Base-by-base conservation (phyloP, 2,329 filamentous ascomycete species). In the Iodosphaeria phyllophila region DNA sequence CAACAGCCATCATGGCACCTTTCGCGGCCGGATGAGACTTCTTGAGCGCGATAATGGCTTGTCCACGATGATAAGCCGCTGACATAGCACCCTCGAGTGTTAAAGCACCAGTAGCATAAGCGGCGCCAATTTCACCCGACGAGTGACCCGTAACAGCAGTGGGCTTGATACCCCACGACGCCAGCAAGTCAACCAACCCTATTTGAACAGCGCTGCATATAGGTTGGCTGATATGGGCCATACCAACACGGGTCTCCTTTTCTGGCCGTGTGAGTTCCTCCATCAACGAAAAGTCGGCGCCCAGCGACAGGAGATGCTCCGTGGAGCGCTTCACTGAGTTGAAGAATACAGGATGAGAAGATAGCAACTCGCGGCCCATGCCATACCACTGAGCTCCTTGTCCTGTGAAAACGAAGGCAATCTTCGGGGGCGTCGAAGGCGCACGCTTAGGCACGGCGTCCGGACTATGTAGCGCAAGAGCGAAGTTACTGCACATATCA, bases 1-100 rank as follows among this genome's bases (percentile, higher is more conserved):
- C 63, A 2, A 64, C 58, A 1, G 63, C 63, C 38, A 65, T 48
- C 64, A 68, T 69, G 5, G 50, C 42, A 0, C 62, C 62, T 5
- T 44, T 42, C 0, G 56, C 44, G 1, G 46, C 31, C 0, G 48
- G 47, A 28, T 48, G 41, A 8, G 42, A 46, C 17, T 42, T 20
- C 28, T 48, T 55, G 21, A 58, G 35, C 2, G 43, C 37, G 5
- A 48, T 43, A 6, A 53, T 46, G 8, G 53, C 44, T 19, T 50
- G 45, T 3, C 52, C 56, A 9, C 56, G 46, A 33, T 52, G 48
- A 36, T 37, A 38, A 7, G 36, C 36, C 9, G 31, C 31, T 17
- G 35, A 36, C 35, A 39, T 38, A 16, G 36, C 36, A 14, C 27
- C 31, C 16, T 39, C 34, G 4, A 36, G 28, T 6, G 20, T 39